Evolutionary conservation across 345 rosid species (phyloP), one percentile per base, ranked within the genome.

Genomic region (Citrus cavaleriei): DNA sequence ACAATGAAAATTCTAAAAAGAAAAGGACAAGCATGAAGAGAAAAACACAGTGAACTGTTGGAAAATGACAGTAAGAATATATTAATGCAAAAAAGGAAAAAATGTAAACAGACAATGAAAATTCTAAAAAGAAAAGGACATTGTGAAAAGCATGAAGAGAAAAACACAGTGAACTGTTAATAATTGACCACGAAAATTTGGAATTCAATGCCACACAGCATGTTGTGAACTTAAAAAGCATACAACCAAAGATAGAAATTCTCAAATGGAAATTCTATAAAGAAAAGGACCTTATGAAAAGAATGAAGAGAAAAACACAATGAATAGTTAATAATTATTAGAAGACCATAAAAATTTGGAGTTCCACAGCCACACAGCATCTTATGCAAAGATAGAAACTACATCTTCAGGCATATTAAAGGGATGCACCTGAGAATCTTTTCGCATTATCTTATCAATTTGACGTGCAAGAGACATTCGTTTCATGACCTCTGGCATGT

Each of bases 391-490:
- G 51, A 4, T 0, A 62, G 16, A 61, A 35, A 70, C 30, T 40
- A 30, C 12, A 58, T 58, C 34, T n/a, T 35, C 74, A 54, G 55
- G 9, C n/a, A 37, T 21, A 22, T 34, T 55, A 55, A 61, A 69
- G 6, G 21, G 22, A 68, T 32, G 81, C 82, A 93, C 98, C 98
- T 95, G 95, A 18, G 98, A 91, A 35, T 91, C 95, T 81, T 90
- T 94, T 24, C 95, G 86, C 59, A 81, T 81, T 73, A 93, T 92
- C 73, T 93, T 88, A 86, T 93, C 95, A 32, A 94, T 92, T 85
- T 96, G 98, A 75, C 95, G 93, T 38, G 99, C 98, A 83, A 92
- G 91, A 85, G 97, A 96, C 75, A 96, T 37, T 28, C 95, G 87
- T 78, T 88, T 91, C 91, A 80, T 87, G 86, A 96, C 93, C 85